Evolutionary conservation across 352 stramenopile species (phyloP).

Genomic region (Thraustochytrium striatum): DNA sequence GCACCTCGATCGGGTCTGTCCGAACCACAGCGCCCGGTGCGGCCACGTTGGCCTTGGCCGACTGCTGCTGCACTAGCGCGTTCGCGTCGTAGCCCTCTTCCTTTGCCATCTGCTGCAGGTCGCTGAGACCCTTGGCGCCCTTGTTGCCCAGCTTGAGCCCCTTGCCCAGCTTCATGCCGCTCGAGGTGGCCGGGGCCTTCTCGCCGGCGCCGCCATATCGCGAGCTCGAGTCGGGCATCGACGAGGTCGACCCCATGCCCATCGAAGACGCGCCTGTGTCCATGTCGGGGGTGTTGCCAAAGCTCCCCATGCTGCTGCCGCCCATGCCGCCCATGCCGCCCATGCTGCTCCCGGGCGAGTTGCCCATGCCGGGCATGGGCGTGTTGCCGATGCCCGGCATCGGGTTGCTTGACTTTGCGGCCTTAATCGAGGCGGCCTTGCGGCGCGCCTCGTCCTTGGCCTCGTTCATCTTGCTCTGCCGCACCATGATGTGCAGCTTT

Average conservation of each 20-base stretch:
- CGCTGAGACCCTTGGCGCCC: not conserved
- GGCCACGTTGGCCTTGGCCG: conserved; percentile 26
- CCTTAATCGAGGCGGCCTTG: conserved; percentile 73
- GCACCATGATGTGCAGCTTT: conserved; percentile 95
- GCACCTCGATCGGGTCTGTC: conserved; percentile 29
- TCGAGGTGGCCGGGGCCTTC: not conserved
- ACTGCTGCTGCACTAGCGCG: conserved; percentile 19
- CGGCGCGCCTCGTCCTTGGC: conserved; percentile 81
- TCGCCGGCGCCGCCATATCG: not conserved
- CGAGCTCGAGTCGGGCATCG: not conserved
- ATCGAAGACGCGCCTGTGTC: not conserved
- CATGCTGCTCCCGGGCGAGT: not conserved
- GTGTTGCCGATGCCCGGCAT: conserved; percentile 1
- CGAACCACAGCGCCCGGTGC: conserved; percentile 25
- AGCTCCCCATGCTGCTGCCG: conserved; percentile 13
- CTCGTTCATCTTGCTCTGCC: conserved; percentile 86
- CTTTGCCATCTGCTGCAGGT: conserved; percentile 40
- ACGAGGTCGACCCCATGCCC: not conserved
- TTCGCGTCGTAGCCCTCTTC: conserved; percentile 21
- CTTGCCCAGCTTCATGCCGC: conserved; percentile 24
- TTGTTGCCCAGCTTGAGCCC: conserved; percentile 43
- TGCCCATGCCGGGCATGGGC: conserved; percentile 15
- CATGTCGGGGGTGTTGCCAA: not conserved
- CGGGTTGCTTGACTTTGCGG: conserved; percentile 4
- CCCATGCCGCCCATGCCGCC: not conserved